Evolutionary conservation across 805 yeast genomes (phyloP), one percentile per base, ranked within the genome.

Genomic region (Suhomyces vadensis): DNA sequence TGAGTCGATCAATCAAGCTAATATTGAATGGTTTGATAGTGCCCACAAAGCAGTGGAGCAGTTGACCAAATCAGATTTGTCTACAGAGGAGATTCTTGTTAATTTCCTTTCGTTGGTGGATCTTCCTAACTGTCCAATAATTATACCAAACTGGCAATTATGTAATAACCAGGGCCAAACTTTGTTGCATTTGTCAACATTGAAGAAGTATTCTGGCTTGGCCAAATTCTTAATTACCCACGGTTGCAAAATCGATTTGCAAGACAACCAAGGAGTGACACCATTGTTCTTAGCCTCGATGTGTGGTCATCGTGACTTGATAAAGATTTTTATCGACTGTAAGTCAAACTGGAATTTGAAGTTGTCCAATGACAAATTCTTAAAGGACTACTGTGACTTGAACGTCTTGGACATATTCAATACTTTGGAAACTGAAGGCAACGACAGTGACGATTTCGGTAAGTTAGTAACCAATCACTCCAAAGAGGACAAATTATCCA

Each of bases 201-300:
- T 87, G 46, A 82, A 84, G 57, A 92, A 92, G 16, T 87, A 87
- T 55, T 62, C 68, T 33, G 73, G 76, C 25, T 72, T 94, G 43
- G 78, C 81, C 13, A 67, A 77, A 19, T 82, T 82, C 21, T 73
- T 94, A 56, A 68, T 91, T 3, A 81, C 79, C 67, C 89, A 47
- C 55, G 84, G 83, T 1, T 78, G 82, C 58, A 78, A 84, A 55
- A 74, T 84, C 35, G 91, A 88, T 62, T 71, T 75, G 37, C 79
- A 78, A 55, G 99, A 94, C 61, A 73, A 76, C 35, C 87, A 83
- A 58, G 97, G 96, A 1, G 79, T 79, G 49, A 84, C 97, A 0
- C 96, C 99, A 4, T 70, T 94, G 45, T 96, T 91, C 62, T 83
- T 86, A 58, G 96, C 97, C 0, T 79, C 89, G 24, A 61, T 91